Conservation (phyloP, 1,139 yeast species). For the Scheffersomyces parashehatae region DNA sequence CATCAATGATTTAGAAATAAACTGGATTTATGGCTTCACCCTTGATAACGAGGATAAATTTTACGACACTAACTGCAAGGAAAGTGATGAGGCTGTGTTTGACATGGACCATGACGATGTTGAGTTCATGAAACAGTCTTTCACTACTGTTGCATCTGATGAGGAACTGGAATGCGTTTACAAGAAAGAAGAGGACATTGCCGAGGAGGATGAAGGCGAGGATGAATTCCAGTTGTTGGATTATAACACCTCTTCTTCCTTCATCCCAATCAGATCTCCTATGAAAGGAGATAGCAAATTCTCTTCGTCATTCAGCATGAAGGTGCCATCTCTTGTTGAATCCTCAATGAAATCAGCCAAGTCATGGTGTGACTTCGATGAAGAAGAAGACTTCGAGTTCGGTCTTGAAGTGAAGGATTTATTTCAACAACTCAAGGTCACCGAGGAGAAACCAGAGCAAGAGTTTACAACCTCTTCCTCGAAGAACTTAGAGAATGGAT, state of each 20-base stretch:
- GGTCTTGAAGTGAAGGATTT: constrained; percentile 4
- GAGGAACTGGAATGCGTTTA: constrained; percentile 33
- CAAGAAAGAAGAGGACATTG: constrained; percentile 12
- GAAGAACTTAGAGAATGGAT: too few species aligned
- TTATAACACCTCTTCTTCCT: constrained; percentile 7
- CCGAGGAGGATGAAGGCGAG: constrained; percentile 8
- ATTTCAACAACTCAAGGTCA: background rate
- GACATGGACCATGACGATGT: constrained; percentile 34
- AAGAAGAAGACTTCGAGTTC: constrained; percentile 18
- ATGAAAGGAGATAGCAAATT: constrained; percentile 3
- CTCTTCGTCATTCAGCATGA: constrained; percentile 6
- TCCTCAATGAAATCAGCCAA: constrained; percentile 29
- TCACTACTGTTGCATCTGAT: background rate
- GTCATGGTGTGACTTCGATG: constrained; percentile 40
- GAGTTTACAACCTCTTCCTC: too few species aligned
- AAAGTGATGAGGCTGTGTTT: constrained; percentile 20
- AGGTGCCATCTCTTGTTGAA: constrained; percentile 32
- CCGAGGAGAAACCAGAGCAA: too few species aligned
- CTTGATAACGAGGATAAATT: constrained; percentile 33
- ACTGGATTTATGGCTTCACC: constrained; percentile 35
- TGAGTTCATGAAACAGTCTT: constrained; percentile 4
- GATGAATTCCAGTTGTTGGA: constrained; percentile 9
- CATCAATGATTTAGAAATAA: constrained; percentile 26
- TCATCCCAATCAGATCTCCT: constrained; percentile 10
- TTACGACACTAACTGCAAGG: constrained; percentile 13